Conservation (phyloP, 2,329 filamentous ascomycete species). For the Didymella keratinophila region DNA sequence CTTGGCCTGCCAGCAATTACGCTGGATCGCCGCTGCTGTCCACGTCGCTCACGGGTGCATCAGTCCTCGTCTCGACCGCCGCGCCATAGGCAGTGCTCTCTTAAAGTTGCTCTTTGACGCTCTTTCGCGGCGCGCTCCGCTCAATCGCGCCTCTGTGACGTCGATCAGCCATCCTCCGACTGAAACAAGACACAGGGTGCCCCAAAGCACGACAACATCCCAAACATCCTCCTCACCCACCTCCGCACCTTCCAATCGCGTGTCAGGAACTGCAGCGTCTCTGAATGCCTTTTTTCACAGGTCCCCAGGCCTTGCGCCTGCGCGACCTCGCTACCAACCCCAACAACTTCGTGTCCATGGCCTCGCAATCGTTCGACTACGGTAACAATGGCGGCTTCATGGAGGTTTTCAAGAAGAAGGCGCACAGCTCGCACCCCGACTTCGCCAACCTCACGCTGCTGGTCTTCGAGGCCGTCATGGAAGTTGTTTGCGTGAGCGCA, state of each 20-base stretch:
- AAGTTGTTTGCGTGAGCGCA: slow-evolving; percentile 93
- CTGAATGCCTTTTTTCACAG: slow-evolving; percentile 43
- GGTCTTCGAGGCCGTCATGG: slow-evolving; percentile 92
- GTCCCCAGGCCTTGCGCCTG: slow-evolving; percentile 49
- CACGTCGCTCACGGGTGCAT: slow-evolving; percentile 6
- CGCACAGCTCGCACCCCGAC: slow-evolving; percentile 65
- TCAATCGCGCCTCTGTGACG: slow-evolving; percentile 29
- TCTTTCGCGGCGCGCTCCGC: slow-evolving; percentile 13
- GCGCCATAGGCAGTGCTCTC: slow-evolving; percentile 9
- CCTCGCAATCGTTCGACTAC: slow-evolving; percentile 43
- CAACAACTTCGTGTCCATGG: slow-evolving; percentile 45
- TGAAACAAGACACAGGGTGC: slow-evolving; percentile 29
- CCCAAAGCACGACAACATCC: slow-evolving; percentile 5
- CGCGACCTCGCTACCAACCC: slow-evolving; percentile 34
- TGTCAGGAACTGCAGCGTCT: slow-evolving; percentile 19
- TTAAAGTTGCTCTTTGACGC: slow-evolving; percentile 17
- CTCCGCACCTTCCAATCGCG: slow-evolving; percentile 23
- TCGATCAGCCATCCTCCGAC: slow-evolving; percentile 23
- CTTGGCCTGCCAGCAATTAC: slow-evolving; percentile 9
- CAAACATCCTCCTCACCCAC: slow-evolving; percentile 8
- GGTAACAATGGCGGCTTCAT: slow-evolving; percentile 40
- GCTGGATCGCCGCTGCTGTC: slow-evolving; percentile 5
- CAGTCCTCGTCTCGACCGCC: slow-evolving; percentile 6
- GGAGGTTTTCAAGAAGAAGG: slow-evolving; percentile 44
- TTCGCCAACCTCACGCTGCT: slow-evolving; percentile 76